Conservation (phyloP, 176 grass and related monocot genomes). For the Lolium rigidum region DNA sequence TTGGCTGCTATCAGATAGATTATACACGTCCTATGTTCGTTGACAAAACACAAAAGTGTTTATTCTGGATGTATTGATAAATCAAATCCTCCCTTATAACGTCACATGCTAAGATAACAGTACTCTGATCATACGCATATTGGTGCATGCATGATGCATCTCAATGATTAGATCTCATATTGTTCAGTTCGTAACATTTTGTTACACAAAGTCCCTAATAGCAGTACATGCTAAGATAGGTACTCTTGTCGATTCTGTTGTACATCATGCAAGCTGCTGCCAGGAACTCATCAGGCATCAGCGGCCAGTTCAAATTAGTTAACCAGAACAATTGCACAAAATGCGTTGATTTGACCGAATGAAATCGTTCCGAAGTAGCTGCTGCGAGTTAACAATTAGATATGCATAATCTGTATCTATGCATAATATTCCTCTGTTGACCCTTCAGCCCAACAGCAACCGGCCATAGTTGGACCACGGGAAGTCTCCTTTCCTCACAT, state of each 20-base stretch:
- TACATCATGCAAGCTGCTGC: background rate
- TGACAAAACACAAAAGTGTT: background rate
- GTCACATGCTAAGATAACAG: background rate
- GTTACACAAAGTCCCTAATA: background rate
- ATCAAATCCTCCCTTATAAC: background rate
- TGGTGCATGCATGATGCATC: background rate
- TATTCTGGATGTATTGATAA: background rate
- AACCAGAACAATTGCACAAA: background rate
- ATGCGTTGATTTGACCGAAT: conserved; percentile 7
- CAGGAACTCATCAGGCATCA: background rate
- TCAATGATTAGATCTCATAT: background rate
- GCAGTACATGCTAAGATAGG: background rate
- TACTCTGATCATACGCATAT: background rate
- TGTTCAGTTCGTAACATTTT: background rate
- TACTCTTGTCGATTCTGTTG: background rate
- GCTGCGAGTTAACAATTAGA: background rate
- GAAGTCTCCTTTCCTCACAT: background rate
- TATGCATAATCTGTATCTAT: background rate
- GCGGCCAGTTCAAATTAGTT: background rate
- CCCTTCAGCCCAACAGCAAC: background rate
- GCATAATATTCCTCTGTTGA: background rate
- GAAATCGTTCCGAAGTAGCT: background rate
- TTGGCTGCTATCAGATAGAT: background rate
- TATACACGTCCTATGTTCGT: too few relatives aligned
- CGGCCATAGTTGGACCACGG: background rate